Evolutionary conservation across 139 green algal species (phyloP).

Genomic region (Ostreobium quekettii): DNA sequence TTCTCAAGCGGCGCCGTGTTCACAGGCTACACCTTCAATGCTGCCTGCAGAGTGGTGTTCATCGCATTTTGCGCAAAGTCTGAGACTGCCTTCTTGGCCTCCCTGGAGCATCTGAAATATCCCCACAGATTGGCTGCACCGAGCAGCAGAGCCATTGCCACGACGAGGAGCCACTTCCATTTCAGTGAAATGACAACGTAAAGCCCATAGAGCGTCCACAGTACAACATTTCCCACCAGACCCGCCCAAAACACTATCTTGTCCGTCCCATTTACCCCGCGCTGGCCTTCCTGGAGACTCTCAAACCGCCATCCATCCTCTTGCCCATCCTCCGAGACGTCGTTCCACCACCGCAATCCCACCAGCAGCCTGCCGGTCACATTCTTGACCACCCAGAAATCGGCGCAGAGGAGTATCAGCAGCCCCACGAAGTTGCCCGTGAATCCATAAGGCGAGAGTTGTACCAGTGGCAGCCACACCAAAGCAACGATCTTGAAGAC

Average conservation of each 20-base stretch:
- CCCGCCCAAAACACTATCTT: conserved; percentile 64
- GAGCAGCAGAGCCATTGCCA: conserved; percentile 60
- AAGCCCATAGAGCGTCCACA: conserved; percentile 57
- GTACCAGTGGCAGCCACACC: conserved; percentile 52
- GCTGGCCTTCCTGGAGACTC: conserved; percentile 53
- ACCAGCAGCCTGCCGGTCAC: conserved; percentile 85
- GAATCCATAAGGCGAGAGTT: conserved; percentile 54
- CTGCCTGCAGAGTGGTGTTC: conserved; percentile 4
- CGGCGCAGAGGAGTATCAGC: conserved; percentile 65
- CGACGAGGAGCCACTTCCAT: conserved; percentile 26
- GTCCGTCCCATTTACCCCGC: conserved; percentile 58
- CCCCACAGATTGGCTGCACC: conserved; percentile 67
- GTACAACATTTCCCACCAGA: conserved; percentile 43
- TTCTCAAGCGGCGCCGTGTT: too few species aligned
- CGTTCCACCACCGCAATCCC: conserved; percentile 94
- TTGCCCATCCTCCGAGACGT: conserved; percentile 85
- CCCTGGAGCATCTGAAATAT: conserved; percentile 83
- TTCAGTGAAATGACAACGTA: conserved; percentile 56
- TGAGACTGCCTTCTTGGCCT: conserved; percentile 51
- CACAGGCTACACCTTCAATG: too few species aligned
- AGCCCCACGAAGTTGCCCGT: conserved; percentile 78
- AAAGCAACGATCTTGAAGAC: conserved; percentile 39
- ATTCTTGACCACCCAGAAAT: conserved; percentile 96
- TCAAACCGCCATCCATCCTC: conserved; percentile 92
- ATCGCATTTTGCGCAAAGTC: conserved; percentile 25